These are phyloP conservation scores for Silene noctiflora DNA, from an alignment of 179 eudicot genomes.

Conservation along the genomic window DNA sequence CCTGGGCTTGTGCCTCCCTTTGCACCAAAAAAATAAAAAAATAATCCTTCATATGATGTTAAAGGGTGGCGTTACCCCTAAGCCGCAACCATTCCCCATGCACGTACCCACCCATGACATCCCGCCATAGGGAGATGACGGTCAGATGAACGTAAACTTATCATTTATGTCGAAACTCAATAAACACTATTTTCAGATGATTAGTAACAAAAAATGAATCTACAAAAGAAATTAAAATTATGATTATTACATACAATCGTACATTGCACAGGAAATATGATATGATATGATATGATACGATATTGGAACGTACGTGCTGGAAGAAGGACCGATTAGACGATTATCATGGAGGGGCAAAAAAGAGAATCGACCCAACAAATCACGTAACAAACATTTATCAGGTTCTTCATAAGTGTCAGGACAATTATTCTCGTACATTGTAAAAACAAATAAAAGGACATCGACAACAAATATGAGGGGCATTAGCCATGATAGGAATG, in stretches of 20 bases:
- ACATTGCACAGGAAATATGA: not conserved
- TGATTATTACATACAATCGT: not conserved
- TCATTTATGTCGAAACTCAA: too few relatives aligned
- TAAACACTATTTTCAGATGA: too few relatives aligned
- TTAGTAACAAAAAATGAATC: not conserved
- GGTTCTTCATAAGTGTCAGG: slow-evolving; percentile 25
- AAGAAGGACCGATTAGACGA: slow-evolving; percentile 43
- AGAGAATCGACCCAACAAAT: slow-evolving; percentile 32
- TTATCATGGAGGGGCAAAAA: slow-evolving; percentile 32
- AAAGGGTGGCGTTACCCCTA: too few relatives aligned
- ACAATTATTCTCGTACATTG: slow-evolving; percentile 41
- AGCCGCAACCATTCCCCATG: too few relatives aligned
- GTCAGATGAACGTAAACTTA: too few relatives aligned
- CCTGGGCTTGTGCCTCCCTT: too few relatives aligned
- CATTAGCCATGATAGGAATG: slow-evolving; percentile 37
- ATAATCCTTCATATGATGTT: too few relatives aligned
- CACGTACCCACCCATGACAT: too few relatives aligned
- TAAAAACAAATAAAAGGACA: slow-evolving; percentile 28
- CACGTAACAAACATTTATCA: slow-evolving; percentile 24
- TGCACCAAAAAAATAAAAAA: too few relatives aligned
- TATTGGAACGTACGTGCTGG: slow-evolving; percentile 29
- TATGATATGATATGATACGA: too few relatives aligned
- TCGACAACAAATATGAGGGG: slow-evolving; percentile 34
- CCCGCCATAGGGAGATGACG: too few relatives aligned
- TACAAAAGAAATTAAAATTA: not conserved